Base-by-base conservation (phyloP, 2,329 filamentous ascomycete species). In the Colletotrichum endophyticum region DNA sequence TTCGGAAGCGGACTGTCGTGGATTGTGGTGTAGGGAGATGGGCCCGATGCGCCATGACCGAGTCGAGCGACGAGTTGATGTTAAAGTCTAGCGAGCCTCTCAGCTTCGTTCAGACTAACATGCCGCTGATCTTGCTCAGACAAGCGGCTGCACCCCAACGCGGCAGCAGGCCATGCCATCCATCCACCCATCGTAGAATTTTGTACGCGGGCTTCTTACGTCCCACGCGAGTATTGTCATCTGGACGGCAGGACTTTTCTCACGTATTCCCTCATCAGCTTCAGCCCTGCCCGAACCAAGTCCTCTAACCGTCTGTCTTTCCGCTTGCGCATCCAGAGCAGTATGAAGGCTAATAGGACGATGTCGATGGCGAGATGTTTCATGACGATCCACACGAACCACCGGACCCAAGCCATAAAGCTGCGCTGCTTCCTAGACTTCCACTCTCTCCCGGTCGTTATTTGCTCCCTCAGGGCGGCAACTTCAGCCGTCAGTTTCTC, bases 401-500 rank as follows among this genome's bases (percentile, higher is more conserved):
- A 95, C 61, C 91, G 88, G 2, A 94, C 66, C 95, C 95, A 98
- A 2, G 92, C 90, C 66, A 92, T 89, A 28, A 94, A 84, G 70
- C 91, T 93, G 77, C 91, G 91, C 77, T 91, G 91, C 79, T 90
- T 93, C 79, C 91, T 91, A 22, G 91, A 90, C 77, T 91, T 91
- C 86, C 94, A 94, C 79, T 96, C 91, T 15, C 94, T 90, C 0
- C 95, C 93, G 0, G 92, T 91, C 70, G 95, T 94, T 79, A 99
- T 94, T 83, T 99, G 96, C 85, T 99, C 97, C 44, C 97, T 91
- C 77, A 99, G 86, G 1, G 97, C 97, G 2, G 97, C 96, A 36
- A 99, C 92, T 85, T 99, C 97, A 19, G 96, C 94, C 7, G 96
- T 98, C 86, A 99, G 93, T 80, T 96, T 95, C 72, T 96, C 95